phyloP scores from a whole-genome alignment of 1,284 basidiomycete genomes.

The Naganishia albida region DNA sequence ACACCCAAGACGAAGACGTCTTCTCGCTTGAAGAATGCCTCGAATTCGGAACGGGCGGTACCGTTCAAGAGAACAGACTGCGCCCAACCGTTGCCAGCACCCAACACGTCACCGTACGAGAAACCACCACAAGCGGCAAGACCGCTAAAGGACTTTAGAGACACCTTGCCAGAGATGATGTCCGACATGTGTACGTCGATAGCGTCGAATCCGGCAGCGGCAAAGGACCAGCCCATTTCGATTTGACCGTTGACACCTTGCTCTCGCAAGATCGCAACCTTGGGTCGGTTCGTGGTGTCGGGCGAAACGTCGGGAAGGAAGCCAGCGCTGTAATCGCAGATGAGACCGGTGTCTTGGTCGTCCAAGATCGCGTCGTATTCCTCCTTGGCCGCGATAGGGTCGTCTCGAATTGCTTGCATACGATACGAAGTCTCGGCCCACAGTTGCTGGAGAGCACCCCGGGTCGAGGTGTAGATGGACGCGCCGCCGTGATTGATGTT shows the following conservation, averaged over 20 bases:
- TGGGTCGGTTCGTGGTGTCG: slow-evolving; percentile 61
- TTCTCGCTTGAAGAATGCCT: slow-evolving; percentile 73
- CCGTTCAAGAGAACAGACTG: slow-evolving; percentile 84
- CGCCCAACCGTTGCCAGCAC: slow-evolving; percentile 97
- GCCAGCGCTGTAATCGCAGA: slow-evolving; percentile 66
- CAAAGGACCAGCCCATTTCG: slow-evolving; percentile 98
- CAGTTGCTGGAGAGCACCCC: slow-evolving; percentile 72
- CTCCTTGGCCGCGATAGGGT: slow-evolving; percentile 72
- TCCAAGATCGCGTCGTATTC: slow-evolving; percentile 80
- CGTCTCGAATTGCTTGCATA: slow-evolving; percentile 88
- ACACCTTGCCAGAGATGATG: slow-evolving; percentile 71
- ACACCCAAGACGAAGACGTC: slow-evolving; percentile 90
- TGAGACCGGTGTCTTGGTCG: slow-evolving; percentile 67
- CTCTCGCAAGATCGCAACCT: slow-evolving; percentile 92
- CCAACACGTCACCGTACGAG: slow-evolving; percentile 97
- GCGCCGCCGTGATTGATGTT: slow-evolving; percentile 61
- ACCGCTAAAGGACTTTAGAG: slow-evolving; percentile 74
- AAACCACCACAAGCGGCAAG: slow-evolving; percentile 96
- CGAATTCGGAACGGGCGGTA: slow-evolving; percentile 72
- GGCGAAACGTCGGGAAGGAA: slow-evolving; percentile 59
- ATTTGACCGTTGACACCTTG: slow-evolving; percentile 98
- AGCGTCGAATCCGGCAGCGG: slow-evolving; percentile 87
- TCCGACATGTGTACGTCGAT: slow-evolving; percentile 99
- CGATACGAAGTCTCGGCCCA: slow-evolving; percentile 95
- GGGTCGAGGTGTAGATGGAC: slow-evolving; percentile 66